Conservation (phyloP, 2,329 filamentous ascomycete genomes). For the Ambrosiella beaveri region DNA sequence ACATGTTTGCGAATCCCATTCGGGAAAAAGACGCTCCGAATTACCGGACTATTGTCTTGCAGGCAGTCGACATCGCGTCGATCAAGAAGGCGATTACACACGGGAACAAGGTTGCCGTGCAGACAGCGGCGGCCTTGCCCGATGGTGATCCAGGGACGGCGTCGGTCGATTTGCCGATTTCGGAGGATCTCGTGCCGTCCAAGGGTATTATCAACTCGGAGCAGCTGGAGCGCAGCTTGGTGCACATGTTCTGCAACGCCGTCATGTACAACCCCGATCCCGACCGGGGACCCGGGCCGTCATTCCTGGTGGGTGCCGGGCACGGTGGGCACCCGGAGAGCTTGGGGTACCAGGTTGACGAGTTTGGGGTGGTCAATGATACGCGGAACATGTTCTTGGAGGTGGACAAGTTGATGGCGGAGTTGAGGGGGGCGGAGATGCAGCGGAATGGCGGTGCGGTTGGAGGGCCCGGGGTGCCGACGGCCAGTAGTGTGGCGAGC, state of each 20-base stretch:
- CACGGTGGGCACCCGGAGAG: conserved; percentile 24
- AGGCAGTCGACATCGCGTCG: conserved; percentile 60
- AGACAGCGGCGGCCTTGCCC: conserved; percentile 42
- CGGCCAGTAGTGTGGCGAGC: conserved; percentile 12
- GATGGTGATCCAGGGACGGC: conserved; percentile 38
- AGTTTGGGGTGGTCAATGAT: conserved; percentile 76
- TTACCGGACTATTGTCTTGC: conserved; percentile 55
- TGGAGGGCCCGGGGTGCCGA: conserved; percentile 15
- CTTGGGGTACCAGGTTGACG: conserved; percentile 50
- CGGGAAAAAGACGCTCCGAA: conserved; percentile 60
- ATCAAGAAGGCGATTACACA: conserved; percentile 61
- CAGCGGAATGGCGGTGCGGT: conserved; percentile 24
- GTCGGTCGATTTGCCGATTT: conserved; percentile 48
- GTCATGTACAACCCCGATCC: conserved; percentile 95
- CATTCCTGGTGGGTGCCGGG: conserved; percentile 32
- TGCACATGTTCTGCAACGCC: conserved; percentile 94
- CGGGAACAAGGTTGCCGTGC: conserved; percentile 47
- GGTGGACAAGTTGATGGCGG: conserved; percentile 61
- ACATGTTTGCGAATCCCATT: conserved; percentile 61
- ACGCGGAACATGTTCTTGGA: conserved; percentile 79
- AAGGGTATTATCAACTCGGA: conserved; percentile 83
- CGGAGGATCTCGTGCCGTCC: conserved; percentile 64
- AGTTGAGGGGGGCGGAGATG: conserved; percentile 58
- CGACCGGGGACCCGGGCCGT: conserved; percentile 47
- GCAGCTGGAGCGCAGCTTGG: conserved; percentile 81